Evolutionary conservation across 805 yeast species (phyloP).

Genomic region (Saccharomycopsis capsularis): DNA sequence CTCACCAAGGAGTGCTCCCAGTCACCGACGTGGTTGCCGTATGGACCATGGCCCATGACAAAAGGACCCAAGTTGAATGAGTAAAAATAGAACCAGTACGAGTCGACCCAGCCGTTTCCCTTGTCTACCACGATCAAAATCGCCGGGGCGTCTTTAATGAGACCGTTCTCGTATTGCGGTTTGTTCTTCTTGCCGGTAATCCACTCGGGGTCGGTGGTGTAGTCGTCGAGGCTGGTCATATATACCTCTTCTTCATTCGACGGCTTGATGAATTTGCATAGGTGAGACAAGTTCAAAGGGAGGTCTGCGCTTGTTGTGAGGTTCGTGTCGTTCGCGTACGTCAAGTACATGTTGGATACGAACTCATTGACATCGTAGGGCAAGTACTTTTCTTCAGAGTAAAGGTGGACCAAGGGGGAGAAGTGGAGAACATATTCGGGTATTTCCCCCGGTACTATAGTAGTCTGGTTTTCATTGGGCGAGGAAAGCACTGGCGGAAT

Average conservation of each 20-base stretch:
- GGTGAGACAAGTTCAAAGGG: conserved; percentile 26
- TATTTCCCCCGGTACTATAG: conserved; percentile 45
- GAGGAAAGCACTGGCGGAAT: background rate
- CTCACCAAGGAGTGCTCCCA: conserved; percentile 95
- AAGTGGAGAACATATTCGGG: conserved; percentile 58
- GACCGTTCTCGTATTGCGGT: conserved; percentile 69
- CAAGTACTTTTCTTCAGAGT: conserved; percentile 79
- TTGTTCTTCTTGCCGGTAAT: conserved; percentile 62
- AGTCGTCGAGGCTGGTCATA: conserved; percentile 64
- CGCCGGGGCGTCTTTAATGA: conserved; percentile 71
- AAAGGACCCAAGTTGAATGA: conserved; percentile 92
- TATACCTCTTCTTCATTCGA: conserved; percentile 35
- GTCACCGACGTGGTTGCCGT: conserved; percentile 95
- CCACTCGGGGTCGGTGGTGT: conserved; percentile 73
- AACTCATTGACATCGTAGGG: conserved; percentile 75
- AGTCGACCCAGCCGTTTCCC: conserved; percentile 92
- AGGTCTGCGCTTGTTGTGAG: conserved; percentile 26
- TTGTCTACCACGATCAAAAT: conserved; percentile 79
- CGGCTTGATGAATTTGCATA: conserved; percentile 28
- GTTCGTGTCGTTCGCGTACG: conserved; percentile 42
- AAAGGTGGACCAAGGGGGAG: conserved; percentile 76
- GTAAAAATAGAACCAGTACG: conserved; percentile 94
- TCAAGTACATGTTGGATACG: conserved; percentile 58
- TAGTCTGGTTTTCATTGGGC: conserved; percentile 26
- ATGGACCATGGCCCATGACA: conserved; percentile 97